Percentiles rank a stretch among this genome's conserved stretches.
These are phyloP conservation scores for Saccharomyces hybrid DNA, from an alignment of 1,139 yeast genomes.

Conservation along the genomic window DNA sequence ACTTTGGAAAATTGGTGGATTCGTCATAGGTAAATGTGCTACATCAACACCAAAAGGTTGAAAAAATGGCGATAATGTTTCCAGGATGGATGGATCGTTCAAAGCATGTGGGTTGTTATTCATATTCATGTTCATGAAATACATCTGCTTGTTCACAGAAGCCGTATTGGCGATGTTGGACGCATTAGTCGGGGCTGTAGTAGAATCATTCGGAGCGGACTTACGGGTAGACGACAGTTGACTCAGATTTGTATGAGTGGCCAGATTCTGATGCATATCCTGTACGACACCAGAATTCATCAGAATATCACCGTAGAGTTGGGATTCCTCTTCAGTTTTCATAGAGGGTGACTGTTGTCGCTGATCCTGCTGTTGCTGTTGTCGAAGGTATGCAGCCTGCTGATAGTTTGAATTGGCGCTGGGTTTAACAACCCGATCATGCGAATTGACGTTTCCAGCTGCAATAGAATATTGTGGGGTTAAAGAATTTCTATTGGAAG, in stretches of 20 bases:
- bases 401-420: neutral
- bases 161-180: neutral
- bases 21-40: conserved; percentile 49
- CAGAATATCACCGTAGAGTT: neutral
- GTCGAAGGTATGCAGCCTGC: neutral
- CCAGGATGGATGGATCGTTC: conserved; percentile 34
- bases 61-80: conserved; percentile 34
- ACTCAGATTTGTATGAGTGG: neutral
- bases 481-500: neutral
- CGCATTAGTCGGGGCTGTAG: neutral
- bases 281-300: neutral
- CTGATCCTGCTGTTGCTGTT: neutral
- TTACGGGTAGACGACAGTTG: neutral
- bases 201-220: neutral
- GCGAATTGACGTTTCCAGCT: neutral
- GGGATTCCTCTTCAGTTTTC: neutral
- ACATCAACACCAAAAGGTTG: conserved; percentile 38
- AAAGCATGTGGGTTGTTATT: conserved; percentile 17
- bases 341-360: neutral
- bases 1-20: conserved; percentile 58
- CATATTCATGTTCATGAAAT: conserved; percentile 4
- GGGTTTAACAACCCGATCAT: neutral
- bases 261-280: neutral
- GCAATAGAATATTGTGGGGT: neutral
- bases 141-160: neutral